Percentiles rank a stretch among this genome's conserved stretches.
phyloP scores from a whole-genome alignment of 805 yeast genomes.

The Saccharomyces paradoxus region DNA sequence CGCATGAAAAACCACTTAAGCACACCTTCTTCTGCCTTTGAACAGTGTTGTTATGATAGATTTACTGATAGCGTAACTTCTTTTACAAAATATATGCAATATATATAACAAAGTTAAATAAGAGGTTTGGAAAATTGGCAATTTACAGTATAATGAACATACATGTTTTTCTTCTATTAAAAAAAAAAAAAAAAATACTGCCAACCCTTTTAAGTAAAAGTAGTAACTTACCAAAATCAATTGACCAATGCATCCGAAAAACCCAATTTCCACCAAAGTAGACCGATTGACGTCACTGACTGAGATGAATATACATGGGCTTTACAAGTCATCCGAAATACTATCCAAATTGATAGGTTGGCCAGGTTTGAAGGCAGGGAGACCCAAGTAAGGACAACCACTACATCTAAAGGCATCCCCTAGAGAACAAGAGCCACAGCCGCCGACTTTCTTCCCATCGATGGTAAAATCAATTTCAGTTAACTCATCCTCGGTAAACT shows the following conservation, averaged over 20 bases:
- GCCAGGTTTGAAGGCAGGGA: conserved; percentile 98
- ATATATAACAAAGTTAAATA: background rate
- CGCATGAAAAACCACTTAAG: background rate
- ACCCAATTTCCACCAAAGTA: background rate
- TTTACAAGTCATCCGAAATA: conserved; percentile 66
- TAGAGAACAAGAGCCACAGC: conserved; percentile 92
- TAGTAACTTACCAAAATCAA: background rate
- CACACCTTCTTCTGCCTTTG: background rate
- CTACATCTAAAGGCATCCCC: conserved; percentile 99
- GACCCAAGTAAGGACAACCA: conserved; percentile 94
- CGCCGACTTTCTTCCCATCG: conserved; percentile 88
- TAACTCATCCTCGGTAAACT: conserved; percentile 51
- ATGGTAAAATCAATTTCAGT: conserved; percentile 91
- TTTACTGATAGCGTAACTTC: background rate
- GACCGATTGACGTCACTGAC: background rate
- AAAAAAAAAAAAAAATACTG: background rate
- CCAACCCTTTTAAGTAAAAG: background rate
- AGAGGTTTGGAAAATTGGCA: background rate
- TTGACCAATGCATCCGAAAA: background rate
- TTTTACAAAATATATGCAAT: background rate
- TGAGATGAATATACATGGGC: background rate
- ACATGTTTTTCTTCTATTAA: background rate
- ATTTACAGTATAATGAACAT: background rate
- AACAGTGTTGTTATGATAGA: background rate
- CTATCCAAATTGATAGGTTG: conserved; percentile 72